Base-by-base conservation (phyloP, 371 early-diverging fungal genomes). In the Homolaphlyctis polyrhiza region DNA sequence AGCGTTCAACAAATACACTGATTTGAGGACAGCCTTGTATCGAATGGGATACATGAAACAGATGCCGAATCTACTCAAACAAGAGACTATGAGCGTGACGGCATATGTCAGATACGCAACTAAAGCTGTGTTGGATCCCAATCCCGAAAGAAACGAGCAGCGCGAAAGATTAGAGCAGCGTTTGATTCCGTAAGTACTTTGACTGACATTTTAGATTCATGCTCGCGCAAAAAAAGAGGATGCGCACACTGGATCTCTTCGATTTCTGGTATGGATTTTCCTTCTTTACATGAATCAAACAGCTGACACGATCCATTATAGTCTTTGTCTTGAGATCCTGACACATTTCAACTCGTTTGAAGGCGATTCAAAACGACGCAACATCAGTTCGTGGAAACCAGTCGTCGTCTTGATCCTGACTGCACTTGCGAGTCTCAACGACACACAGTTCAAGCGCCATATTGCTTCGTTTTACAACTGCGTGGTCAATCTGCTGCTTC, bases 31-130 rank as follows among this genome's bases (percentile, higher is more conserved):
- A 75, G 88, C 89, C 0, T 69, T 96, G 30, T 91, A 90, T 75
- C 80, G 85, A 72, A 78, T 80, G 72, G 80, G 95, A 4, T 92
- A 92, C 63, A 94, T 93, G 93, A 89, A 91, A 55, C 90, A 91
- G 48, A 74, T 93, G 62, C 97, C 97, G 32, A 93, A 93, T 64
- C 64, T 96, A 58, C 72, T 94, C 51, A 90, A 91, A 64, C 93
- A 94, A 72, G 82, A 82, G 69, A 82, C 82, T n/a, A 72, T 65
- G 87, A 93, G 80, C 54, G 81, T 80, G 14, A 66, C 74, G 11
- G 69, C 70, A 25, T 81, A 78, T 59, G 47, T 83, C 35, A 35
- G 58, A 11, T 64, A 70, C 35, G 51, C 82, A 60, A 69, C 81
- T 36, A 71, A 74, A 54, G 76, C 80, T 73, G 75, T 73, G 57